These are phyloP conservation scores for Fraxinus cuspidata DNA, from an alignment of 257 asterid genomes.

Conservation along the genomic window DNA sequence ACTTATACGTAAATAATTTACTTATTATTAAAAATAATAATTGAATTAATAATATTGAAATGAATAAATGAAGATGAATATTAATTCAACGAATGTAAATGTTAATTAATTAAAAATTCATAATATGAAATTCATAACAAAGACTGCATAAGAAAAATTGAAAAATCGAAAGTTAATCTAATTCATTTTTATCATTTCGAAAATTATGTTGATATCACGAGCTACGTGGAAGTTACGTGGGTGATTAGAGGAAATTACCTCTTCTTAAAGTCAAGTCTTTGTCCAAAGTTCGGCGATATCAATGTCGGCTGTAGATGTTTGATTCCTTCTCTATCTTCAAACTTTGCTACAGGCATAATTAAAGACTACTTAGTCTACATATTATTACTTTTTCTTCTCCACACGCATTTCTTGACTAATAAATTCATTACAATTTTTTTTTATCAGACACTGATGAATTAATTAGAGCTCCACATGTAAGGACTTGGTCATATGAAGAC, in stretches of 20 bases:
- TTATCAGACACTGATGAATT: not conserved
- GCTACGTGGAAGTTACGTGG: not conserved
- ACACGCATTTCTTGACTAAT: slow-evolving; percentile 40
- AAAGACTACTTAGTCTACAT: no score
- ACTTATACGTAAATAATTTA: no score
- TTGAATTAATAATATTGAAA: no score
- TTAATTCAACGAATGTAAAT: no score
- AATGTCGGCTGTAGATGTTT: not conserved
- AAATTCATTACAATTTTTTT: not conserved
- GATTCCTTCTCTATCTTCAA: slow-evolving; percentile 12
- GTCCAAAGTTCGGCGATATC: not conserved
- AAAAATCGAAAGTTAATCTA: no score
- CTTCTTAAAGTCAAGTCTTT: slow-evolving; percentile 3
- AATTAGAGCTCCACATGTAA: not conserved
- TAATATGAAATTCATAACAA: no score
- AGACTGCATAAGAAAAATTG: no score
- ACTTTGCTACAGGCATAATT: no score
- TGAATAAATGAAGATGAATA: no score
- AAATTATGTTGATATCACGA: not conserved
- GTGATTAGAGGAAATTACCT: slow-evolving; percentile 8
- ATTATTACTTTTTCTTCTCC: not conserved
- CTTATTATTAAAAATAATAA: no score
- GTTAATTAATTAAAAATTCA: no score
- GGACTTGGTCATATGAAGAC: not conserved
- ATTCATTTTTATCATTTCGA: not conserved